Percentiles rank a stretch among this genome's conserved stretches.
These are phyloP conservation scores for Fusarium sp. DNA, from an alignment of 2,329 filamentous ascomycete species.

Conservation along the genomic window DNA sequence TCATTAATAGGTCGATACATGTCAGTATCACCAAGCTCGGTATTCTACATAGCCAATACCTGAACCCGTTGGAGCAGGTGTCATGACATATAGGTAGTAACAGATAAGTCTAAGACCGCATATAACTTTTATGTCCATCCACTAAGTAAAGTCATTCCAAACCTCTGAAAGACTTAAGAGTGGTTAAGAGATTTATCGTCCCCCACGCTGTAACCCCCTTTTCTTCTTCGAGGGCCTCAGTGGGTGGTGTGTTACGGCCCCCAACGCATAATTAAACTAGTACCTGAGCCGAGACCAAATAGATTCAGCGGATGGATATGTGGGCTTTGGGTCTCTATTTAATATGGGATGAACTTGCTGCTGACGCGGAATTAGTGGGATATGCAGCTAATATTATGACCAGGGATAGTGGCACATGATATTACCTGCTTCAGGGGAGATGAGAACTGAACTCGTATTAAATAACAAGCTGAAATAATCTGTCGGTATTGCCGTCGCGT, in stretches of 20 bases:
- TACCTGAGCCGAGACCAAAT: neutral
- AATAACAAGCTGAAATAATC: neutral
- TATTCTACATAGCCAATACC: too few species aligned
- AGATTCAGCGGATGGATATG: neutral
- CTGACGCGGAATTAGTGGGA: neutral
- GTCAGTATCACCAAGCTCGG: too few species aligned
- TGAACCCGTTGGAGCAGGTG: too few species aligned
- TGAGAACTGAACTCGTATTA: neutral
- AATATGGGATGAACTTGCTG: constrained; percentile 1
- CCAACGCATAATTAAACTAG: neutral
- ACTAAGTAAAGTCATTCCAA: too few species aligned
- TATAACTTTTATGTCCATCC: too few species aligned
- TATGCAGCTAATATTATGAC: neutral
- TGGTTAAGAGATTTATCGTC: neutral
- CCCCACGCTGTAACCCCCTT: neutral
- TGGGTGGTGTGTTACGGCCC: neutral
- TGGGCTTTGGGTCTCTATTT: neutral
- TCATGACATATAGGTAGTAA: too few species aligned
- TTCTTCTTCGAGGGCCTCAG: neutral
- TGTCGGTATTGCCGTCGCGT: neutral
- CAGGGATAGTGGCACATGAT: neutral
- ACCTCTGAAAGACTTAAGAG: too few species aligned
- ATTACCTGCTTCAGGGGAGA: neutral
- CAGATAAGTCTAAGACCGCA: neutral
- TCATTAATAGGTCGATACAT: too few species aligned